phyloP scores from a whole-genome alignment of 2,329 filamentous ascomycete genomes.

The Elsinoe necatrix region DNA sequence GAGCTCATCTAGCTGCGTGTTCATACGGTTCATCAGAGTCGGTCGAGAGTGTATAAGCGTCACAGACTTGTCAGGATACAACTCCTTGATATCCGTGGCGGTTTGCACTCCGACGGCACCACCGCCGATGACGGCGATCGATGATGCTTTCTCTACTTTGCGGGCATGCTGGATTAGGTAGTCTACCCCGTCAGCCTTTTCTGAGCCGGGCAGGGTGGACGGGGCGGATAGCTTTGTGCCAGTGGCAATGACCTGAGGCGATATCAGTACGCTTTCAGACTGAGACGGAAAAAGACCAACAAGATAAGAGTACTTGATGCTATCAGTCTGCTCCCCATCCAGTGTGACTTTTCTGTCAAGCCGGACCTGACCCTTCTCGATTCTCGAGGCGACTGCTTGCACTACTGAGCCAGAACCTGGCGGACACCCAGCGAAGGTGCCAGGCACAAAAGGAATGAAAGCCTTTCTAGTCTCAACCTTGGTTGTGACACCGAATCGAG shows the following conservation, averaged over 20 bases:
- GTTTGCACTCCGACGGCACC: constrained; percentile 56
- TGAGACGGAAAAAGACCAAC: neutral
- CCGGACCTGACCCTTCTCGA: constrained; percentile 3
- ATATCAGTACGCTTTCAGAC: neutral
- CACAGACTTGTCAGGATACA: constrained; percentile 49
- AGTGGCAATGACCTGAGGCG: constrained; percentile 14
- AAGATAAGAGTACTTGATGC: constrained; percentile 12
- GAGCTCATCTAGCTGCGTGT: constrained; percentile 32
- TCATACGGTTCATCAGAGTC: constrained; percentile 46
- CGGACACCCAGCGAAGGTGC: constrained; percentile 6
- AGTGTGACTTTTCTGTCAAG: constrained; percentile 14
- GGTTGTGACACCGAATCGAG: constrained; percentile 14
- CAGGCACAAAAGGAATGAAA: constrained; percentile 16
- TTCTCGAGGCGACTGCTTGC: neutral
- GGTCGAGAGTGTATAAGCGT: constrained; percentile 50
- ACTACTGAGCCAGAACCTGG: constrained; percentile 10
- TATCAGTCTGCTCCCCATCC: neutral
- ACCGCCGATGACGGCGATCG: constrained; percentile 36
- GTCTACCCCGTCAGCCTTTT: constrained; percentile 15
- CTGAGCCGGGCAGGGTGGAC: constrained; percentile 10
- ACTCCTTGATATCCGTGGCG: constrained; percentile 50
- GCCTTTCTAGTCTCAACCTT: constrained; percentile 15
- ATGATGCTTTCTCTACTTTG: constrained; percentile 1
- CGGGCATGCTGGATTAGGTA: constrained; percentile 12
- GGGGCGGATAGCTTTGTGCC: constrained; percentile 15